These are phyloP conservation scores for Ailanthus altissimus DNA, from an alignment of 345 rosid species.

Conservation along the genomic window DNA sequence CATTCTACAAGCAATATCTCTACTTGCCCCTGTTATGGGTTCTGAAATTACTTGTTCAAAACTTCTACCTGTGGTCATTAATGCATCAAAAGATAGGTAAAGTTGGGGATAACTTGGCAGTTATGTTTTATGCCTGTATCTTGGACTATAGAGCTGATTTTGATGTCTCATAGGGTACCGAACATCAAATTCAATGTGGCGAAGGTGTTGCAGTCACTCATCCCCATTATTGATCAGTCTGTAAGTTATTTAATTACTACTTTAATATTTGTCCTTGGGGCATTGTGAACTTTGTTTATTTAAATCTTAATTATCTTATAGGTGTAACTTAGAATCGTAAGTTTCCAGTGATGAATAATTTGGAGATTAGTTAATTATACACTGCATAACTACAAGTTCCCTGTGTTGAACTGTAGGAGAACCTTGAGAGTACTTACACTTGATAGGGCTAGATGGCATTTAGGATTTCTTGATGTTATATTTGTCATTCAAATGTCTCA, in stretches of 20 bases:
- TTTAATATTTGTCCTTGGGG: not conserved
- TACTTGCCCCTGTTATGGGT: constrained; percentile 93
- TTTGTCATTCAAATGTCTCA: not conserved
- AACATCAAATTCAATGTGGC: constrained; percentile 95
- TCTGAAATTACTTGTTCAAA: constrained; percentile 79
- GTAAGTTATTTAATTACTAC: constrained; percentile 46
- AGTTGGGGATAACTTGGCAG: not conserved
- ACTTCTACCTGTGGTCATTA: constrained; percentile 75
- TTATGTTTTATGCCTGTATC: not conserved
- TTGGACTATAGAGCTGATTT: not conserved
- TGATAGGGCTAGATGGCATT: not conserved
- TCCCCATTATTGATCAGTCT: constrained; percentile 79
- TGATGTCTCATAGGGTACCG: constrained; percentile 65
- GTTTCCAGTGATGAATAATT: not conserved
- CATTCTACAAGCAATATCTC: constrained; percentile 72
- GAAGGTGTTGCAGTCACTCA: constrained; percentile 84
- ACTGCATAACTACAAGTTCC: not conserved
- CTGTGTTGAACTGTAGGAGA: not conserved
- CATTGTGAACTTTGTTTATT: not conserved
- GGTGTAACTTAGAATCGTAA: not conserved
- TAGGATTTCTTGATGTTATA: not conserved
- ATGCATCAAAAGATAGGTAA: constrained; percentile 89
- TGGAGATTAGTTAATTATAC: not conserved
- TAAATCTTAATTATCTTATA: not conserved
- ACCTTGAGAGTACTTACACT: not conserved